Evolutionary conservation across 2,329 filamentous ascomycete species (phyloP), one percentile per base, ranked within the genome.

Genomic region (Aspergillus brasiliensis): DNA sequence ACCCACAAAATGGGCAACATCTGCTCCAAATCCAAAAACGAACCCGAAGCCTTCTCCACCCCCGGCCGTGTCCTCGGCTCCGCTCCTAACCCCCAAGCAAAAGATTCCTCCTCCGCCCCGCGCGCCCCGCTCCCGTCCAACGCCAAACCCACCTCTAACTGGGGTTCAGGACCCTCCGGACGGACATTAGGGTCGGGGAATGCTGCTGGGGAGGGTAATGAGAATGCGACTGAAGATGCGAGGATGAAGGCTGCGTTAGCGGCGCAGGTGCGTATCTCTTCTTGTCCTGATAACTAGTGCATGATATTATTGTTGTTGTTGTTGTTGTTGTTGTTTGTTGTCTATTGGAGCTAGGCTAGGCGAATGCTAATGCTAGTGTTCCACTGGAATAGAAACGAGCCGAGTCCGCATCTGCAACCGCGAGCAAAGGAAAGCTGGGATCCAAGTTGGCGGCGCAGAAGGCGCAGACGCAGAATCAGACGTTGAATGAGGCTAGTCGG

Each of bases 221-320:
- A 42, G 17, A 44, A 55, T 53, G 65, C 56, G 54, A 64, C 17
- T 49, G 60, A 21, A n/a, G 88, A 93, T 72, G 88, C 91, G 34
- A 83, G 88, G 60, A 83, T 81, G 57, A 90, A 87, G 61, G 93
- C 93, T 3, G 92, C 91, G 0, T 85, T 86, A 65, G 93, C 92
- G 55, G 93, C 93, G 61, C 91, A 96, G 88, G 92, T 96, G 75
- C 73, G 86, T 80, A 31, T 28, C 1, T 55, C 5, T 27, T 7
- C 60, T 21, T 21, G 23, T 23, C 23, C 49, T 19, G 15, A 10
- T 25, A 13, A 8, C 4, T 51, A n/a, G n/a, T n/a, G n/a, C n/a
- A n/a, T n/a, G n/a, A n/a, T n/a, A n/a, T n/a, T n/a, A n/a, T n/a
- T n/a, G n/a, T n/a, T n/a, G n/a, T n/a, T n/a, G n/a, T n/a, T n/a